Conservation (phyloP, 1,284 basidiomycete genomes). For the Leccinum griseonigrum region DNA sequence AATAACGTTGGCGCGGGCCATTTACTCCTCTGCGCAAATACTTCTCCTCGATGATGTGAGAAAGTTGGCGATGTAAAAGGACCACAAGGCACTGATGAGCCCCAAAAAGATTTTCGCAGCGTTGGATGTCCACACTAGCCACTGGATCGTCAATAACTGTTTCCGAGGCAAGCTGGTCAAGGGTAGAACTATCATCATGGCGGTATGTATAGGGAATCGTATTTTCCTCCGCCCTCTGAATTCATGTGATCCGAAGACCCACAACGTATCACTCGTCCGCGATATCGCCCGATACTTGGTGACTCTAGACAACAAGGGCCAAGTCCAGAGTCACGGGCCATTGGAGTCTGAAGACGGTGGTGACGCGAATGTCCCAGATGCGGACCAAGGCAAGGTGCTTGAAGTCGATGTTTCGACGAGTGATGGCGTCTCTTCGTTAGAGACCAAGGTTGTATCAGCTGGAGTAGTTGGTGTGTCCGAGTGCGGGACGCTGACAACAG, state of each 20-base stretch:
- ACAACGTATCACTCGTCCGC: constrained; percentile 58
- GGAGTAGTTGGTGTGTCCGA: background rate
- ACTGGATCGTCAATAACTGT: constrained; percentile 76
- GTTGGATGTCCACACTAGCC: constrained; percentile 54
- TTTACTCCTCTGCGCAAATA: constrained; percentile 38
- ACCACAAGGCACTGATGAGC: constrained; percentile 29
- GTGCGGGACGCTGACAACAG: constrained; percentile 50
- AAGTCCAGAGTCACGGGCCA: constrained; percentile 40
- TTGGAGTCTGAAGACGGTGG: constrained; percentile 16
- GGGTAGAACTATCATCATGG: constrained; percentile 69
- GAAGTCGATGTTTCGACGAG: background rate
- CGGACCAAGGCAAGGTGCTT: background rate
- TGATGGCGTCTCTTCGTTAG: background rate
- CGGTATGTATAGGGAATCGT: constrained; percentile 40
- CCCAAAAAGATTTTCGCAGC: constrained; percentile 26
- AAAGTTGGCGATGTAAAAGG: background rate
- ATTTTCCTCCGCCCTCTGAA: background rate
- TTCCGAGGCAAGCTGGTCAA: constrained; percentile 67
- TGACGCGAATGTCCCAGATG: background rate
- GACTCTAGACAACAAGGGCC: constrained; percentile 47
- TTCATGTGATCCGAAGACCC: constrained; percentile 41
- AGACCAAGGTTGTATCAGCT: background rate
- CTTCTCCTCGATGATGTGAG: constrained; percentile 41
- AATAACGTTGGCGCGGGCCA: constrained; percentile 41
- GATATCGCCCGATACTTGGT: constrained; percentile 59